A percentile compares a stretch with the other conserved stretches of the same genome.
Evolutionary conservation across 2,329 filamentous ascomycete species (phyloP).

Genomic region (Alternaria burnsii): DNA sequence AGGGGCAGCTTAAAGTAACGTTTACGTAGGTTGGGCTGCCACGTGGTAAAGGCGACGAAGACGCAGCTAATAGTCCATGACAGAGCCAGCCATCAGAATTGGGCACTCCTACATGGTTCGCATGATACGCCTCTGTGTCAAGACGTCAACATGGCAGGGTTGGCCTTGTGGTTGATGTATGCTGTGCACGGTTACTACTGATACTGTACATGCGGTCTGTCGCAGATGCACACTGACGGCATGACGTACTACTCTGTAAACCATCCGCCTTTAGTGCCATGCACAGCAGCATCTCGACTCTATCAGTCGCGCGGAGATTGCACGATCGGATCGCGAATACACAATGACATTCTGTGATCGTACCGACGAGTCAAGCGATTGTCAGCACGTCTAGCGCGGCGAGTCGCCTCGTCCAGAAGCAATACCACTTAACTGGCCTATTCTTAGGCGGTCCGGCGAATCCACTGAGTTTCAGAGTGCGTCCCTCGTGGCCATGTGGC

Average conservation of each 20-base stretch:
- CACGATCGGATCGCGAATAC: conserved; percentile 2
- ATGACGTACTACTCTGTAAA: neutral
- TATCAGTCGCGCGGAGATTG: neutral
- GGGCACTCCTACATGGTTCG: neutral
- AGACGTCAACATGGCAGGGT: neutral
- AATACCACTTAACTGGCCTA: neutral
- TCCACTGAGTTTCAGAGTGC: conserved; percentile 9
- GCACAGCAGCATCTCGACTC: neutral
- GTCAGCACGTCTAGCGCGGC: conserved; percentile 7
- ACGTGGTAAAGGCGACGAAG: neutral
- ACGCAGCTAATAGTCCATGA: neutral
- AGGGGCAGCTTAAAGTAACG: neutral
- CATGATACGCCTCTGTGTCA: neutral
- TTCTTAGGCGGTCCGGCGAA: conserved; percentile 8
- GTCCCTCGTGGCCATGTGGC: conserved; percentile 14
- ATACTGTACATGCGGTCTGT: conserved; percentile 1
- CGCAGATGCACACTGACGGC: conserved; percentile 3
- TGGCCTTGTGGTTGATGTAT: neutral
- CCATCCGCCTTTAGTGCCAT: neutral
- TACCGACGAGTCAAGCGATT: conserved; percentile 9
- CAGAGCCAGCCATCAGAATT: neutral
- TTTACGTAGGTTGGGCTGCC: neutral
- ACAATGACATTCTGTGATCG: conserved; percentile 1
- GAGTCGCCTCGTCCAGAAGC: conserved; percentile 2
- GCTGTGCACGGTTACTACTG: conserved; percentile 1